These are phyloP conservation scores for Przewalskia tangutica DNA, from an alignment of 257 asterid genomes.

Conservation along the genomic window DNA sequence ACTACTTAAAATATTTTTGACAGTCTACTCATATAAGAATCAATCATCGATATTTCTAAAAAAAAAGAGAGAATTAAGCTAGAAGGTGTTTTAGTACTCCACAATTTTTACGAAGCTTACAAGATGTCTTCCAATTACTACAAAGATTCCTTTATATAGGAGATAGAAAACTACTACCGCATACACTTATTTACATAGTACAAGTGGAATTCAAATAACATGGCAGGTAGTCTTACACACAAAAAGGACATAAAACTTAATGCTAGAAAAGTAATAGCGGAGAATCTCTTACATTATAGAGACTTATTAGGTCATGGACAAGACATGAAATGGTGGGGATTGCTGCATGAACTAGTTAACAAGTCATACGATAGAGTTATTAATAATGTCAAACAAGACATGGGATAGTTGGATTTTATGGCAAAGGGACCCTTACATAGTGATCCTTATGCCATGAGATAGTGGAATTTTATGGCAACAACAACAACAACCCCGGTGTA, in stretches of 20 bases:
- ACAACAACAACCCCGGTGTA: too few species aligned
- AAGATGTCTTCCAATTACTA: neutral
- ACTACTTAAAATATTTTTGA: neutral
- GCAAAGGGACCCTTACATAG: too few species aligned
- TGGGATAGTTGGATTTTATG: neutral
- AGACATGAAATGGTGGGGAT: neutral
- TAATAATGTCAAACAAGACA: neutral
- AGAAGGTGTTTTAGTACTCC: neutral
- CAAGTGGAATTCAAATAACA: neutral
- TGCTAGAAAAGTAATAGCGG: neutral
- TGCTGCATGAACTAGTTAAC: neutral
- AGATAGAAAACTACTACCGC: neutral
- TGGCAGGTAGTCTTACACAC: neutral
- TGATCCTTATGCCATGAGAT: too few species aligned
- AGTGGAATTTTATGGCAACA: too few species aligned
- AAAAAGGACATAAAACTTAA: neutral
- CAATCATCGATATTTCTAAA: too few species aligned
- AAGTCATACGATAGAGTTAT: neutral
- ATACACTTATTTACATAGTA: neutral
- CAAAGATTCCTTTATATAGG: neutral
- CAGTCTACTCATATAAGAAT: too few species aligned
- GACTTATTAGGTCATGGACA: neutral
- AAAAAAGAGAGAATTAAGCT: neutral
- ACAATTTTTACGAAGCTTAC: neutral
- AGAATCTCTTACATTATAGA: neutral